These are phyloP conservation scores for Vigna hirtella DNA, from an alignment of 306 rosid genomes.

Conservation along the genomic window DNA sequence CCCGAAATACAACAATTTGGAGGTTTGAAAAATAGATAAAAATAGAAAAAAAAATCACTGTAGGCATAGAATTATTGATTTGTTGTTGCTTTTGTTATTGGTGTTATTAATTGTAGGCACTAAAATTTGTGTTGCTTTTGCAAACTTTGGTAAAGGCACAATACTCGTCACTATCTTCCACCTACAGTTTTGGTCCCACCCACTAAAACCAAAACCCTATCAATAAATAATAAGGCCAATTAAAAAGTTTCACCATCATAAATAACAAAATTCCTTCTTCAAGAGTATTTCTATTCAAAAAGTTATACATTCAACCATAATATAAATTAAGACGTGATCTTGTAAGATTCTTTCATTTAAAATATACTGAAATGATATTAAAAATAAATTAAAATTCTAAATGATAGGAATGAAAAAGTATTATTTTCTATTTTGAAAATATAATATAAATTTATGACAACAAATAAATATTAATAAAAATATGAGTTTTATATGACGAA, in stretches of 20 bases:
- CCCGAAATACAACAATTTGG: background rate
- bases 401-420: no score
- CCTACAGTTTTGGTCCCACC: constrained; percentile 51
- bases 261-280: constrained; percentile 4
- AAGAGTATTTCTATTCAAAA: no score
- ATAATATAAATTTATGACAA: no score
- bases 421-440: no score
- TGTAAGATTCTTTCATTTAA: no score
- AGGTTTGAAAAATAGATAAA: background rate
- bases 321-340: no score
- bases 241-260: constrained; percentile 6
- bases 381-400: no score
- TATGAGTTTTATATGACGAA: no score
- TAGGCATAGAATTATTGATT: background rate
- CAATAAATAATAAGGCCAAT: constrained; percentile 17
- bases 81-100: constrained; percentile 20
- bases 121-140: constrained; percentile 49
- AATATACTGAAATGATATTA: no score
- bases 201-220: constrained; percentile 39
- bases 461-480: no score
- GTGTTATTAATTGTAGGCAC: constrained; percentile 45
- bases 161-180: constrained; percentile 47
- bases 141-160: constrained; percentile 40
- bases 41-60: background rate
- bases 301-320: no score